Percentiles rank a stretch among this genome's conserved stretches.
Conservation (phyloP, 1,284 basidiomycete genomes). For the Puccinia novopanici region DNA sequence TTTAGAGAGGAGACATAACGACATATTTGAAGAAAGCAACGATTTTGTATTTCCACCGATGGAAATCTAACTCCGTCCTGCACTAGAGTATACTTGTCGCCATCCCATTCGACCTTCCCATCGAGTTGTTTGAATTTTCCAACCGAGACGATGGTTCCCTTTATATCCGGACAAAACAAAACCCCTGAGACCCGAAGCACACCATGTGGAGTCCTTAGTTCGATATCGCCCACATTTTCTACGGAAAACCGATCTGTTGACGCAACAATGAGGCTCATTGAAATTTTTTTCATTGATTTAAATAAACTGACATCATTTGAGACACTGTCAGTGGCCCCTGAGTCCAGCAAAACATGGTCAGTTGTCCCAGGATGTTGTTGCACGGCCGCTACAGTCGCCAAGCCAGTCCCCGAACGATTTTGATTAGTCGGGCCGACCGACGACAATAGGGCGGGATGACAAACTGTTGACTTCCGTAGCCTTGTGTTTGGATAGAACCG, state of each 20-base stretch:
- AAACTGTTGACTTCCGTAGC: not conserved
- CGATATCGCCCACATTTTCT: too few relatives aligned
- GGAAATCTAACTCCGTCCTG: not conserved
- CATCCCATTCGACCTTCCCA: not conserved
- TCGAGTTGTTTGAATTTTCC: too few relatives aligned
- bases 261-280: not conserved
- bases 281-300: not conserved
- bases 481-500: not conserved
- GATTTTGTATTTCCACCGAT: not conserved
- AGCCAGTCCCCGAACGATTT: too few relatives aligned
- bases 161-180: too few relatives aligned
- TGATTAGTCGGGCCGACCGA: not conserved
- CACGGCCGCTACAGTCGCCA: not conserved
- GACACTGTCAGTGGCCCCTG: conserved; percentile 20
- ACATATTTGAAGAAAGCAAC: not conserved
- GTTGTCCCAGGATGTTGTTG: not conserved
- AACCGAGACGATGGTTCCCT: too few relatives aligned
- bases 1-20: not conserved
- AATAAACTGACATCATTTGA: too few relatives aligned
- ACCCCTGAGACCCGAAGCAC: too few relatives aligned
- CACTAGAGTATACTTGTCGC: not conserved
- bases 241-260: not conserved
- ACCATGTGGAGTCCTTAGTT: too few relatives aligned
- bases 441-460: not conserved
- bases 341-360: not conserved